phyloP scores from a whole-genome alignment of 257 asterid species.

The Solanum bukasovii region DNA sequence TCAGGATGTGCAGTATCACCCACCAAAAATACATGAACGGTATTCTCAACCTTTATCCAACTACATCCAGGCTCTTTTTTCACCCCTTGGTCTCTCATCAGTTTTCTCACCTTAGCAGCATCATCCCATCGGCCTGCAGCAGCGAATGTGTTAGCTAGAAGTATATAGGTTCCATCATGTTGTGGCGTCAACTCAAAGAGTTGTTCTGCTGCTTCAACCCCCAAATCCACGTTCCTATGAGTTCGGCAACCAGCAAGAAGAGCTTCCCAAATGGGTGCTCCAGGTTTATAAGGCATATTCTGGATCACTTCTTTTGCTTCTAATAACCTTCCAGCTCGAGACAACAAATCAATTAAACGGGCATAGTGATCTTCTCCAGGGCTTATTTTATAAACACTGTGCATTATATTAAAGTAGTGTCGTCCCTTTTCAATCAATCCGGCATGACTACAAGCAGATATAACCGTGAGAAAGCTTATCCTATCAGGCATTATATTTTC shows the following conservation, averaged over 20 bases:
- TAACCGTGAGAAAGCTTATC: slow-evolving; percentile 53
- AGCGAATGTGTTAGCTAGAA: slow-evolving; percentile 55
- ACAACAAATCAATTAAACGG: slow-evolving; percentile 45
- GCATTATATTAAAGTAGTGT: slow-evolving; percentile 35
- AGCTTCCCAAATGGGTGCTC: slow-evolving; percentile 66
- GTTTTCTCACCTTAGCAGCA: slow-evolving; percentile 42
- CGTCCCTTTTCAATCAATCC: slow-evolving; percentile 55
- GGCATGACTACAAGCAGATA: slow-evolving; percentile 69
- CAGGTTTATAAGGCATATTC: slow-evolving; percentile 48
- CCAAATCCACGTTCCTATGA: slow-evolving; percentile 53
- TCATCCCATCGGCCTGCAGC: slow-evolving; percentile 46
- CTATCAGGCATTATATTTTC: slow-evolving; percentile 55
- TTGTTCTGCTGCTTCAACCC: slow-evolving; percentile 48
- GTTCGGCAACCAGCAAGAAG: slow-evolving; percentile 58
- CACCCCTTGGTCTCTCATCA: slow-evolving; percentile 68
- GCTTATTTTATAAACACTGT: slow-evolving; percentile 22
- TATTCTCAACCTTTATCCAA: slow-evolving; percentile 63
- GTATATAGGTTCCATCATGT: slow-evolving; percentile 65
- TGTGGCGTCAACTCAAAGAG: slow-evolving; percentile 52
- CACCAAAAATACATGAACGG: slow-evolving; percentile 55
- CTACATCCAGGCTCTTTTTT: slow-evolving; percentile 76
- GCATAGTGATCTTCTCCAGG: slow-evolving; percentile 77
- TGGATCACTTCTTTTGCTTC: slow-evolving; percentile 41
- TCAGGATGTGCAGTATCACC: slow-evolving; percentile 67
- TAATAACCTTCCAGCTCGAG: slow-evolving; percentile 49